Conservation (phyloP, 345 rosid species). For the Corchorus olitorius region DNA sequence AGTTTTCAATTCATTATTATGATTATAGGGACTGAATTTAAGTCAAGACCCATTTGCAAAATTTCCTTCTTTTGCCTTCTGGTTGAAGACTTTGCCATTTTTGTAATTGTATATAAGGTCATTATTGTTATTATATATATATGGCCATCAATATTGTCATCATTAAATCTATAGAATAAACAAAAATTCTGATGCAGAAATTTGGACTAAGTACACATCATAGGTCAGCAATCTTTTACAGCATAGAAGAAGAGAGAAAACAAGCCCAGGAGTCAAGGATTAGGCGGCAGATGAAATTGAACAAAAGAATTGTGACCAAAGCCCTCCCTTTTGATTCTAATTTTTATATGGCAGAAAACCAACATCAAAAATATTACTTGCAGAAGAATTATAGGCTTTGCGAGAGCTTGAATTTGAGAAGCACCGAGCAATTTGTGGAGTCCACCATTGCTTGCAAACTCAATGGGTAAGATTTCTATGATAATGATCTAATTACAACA, state of each 20-base stretch:
- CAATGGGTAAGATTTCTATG: slow-evolving; percentile 20
- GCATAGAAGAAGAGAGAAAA: slow-evolving; percentile 28
- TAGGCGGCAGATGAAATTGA: slow-evolving; percentile 27
- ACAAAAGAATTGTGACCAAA: slow-evolving; percentile 26
- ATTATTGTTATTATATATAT: not conserved
- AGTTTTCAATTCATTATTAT: not conserved
- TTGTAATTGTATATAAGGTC: not conserved
- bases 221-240: slow-evolving; percentile 24
- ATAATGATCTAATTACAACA: not conserved
- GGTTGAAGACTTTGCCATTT: not conserved
- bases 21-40: not conserved
- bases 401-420: slow-evolving; percentile 24
- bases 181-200: slow-evolving; percentile 9
- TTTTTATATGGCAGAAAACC: slow-evolving; percentile 20
- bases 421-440: slow-evolving; percentile 23
- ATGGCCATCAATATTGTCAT: not conserved
- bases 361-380: slow-evolving; percentile 22
- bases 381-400: slow-evolving; percentile 23
- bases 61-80: not conserved
- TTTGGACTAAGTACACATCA: slow-evolving; percentile 24
- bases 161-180: not conserved
- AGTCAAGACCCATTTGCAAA: not conserved
- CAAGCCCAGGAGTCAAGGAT: slow-evolving; percentile 28
- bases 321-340: slow-evolving; percentile 9
- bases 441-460: slow-evolving; percentile 31